Percentiles rank a stretch among this genome's conserved stretches.
Conservation (phyloP, 2,329 filamentous ascomycete genomes). For the Colletotrichum ledebouriae region DNA sequence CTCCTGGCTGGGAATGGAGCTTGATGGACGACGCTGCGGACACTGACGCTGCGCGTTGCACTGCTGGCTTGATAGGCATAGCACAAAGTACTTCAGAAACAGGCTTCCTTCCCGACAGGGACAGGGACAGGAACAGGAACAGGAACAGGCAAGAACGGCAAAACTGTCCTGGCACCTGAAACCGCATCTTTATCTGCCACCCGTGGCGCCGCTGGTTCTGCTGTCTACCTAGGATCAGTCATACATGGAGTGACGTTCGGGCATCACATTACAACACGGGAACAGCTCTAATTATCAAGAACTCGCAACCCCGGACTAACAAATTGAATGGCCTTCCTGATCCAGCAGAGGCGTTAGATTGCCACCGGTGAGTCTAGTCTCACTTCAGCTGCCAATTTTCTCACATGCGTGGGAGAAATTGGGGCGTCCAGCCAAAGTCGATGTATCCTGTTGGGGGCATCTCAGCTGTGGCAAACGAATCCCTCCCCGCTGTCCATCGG, state of each 20-base stretch:
- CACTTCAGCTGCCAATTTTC: not conserved
- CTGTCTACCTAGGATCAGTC: not conserved
- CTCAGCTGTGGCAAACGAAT: slow-evolving; percentile 13
- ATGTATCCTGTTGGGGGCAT: not conserved
- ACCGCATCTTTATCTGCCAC: slow-evolving; percentile 29
- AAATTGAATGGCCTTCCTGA: not conserved
- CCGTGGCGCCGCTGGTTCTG: slow-evolving; percentile 14
- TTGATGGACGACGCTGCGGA: not conserved
- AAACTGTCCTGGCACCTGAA: slow-evolving; percentile 12
- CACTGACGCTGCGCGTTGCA: not conserved
- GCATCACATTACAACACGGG: slow-evolving; percentile 11
- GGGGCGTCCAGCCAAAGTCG: slow-evolving; percentile 2
- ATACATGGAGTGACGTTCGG: slow-evolving; percentile 5
- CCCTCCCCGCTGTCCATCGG: not conserved
- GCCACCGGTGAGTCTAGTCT: not conserved
- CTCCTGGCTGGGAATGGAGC: not conserved
- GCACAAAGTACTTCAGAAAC: too few relatives aligned
- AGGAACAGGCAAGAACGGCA: not conserved
- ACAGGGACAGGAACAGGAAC: not conserved
- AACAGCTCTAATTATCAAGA: not conserved
- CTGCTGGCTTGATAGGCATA: not conserved
- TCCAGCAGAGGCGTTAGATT: not conserved
- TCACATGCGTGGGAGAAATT: not conserved
- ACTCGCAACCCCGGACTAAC: not conserved
- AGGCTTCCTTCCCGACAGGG: not conserved